phyloP scores from a whole-genome alignment of 75 land plant species.

The Azolla pinnata region DNA sequence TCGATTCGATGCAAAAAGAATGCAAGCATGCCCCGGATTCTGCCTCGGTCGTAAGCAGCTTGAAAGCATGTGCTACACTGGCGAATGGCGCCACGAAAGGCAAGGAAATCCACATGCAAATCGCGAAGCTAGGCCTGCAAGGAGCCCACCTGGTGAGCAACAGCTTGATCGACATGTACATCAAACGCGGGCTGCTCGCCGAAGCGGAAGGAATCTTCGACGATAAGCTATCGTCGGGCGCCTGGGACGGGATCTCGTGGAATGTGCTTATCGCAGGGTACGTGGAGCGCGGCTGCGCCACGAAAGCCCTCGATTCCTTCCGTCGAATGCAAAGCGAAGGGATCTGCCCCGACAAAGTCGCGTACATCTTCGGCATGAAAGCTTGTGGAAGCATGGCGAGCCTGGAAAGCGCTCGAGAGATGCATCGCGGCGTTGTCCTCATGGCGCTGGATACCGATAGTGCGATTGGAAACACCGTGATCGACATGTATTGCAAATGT shows the following conservation, averaged over 20 bases:
- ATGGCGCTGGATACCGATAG: slow-evolving; percentile 2
- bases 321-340: background rate
- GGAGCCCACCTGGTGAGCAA: too few relatives aligned
- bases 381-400: background rate
- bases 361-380: background rate
- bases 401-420: background rate
- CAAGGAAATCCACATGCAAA: too few relatives aligned
- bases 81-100: too few relatives aligned
- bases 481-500: slow-evolving; percentile 47
- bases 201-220: slow-evolving; percentile 29
- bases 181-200: slow-evolving; percentile 16
- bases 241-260: background rate
- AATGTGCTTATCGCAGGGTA: background rate
- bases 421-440: slow-evolving; percentile 5
- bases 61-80: too few relatives aligned
- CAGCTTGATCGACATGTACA: slow-evolving; percentile 10
- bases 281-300: background rate
- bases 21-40: too few relatives aligned
- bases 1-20: too few relatives aligned
- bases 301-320: background rate
- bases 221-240: slow-evolving; percentile 5
- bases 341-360: background rate
- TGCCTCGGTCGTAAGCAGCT: too few relatives aligned
- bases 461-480: slow-evolving; percentile 11
- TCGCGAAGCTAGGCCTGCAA: too few relatives aligned